phyloP scores from a whole-genome alignment of 495 filamentous ascomycete species.

The Corynascus novoguineensis region DNA sequence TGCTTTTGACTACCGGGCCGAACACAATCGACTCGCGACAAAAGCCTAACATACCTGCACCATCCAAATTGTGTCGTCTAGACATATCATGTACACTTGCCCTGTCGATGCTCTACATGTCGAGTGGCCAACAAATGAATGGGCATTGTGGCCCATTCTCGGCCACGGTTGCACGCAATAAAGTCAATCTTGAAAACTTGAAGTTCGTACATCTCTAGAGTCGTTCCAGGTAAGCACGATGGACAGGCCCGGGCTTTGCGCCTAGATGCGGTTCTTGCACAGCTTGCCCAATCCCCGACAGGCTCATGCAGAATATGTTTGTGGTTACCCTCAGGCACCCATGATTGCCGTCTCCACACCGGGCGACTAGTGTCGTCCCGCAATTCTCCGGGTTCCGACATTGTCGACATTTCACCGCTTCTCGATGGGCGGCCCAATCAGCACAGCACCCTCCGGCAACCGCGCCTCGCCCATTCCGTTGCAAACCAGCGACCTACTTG shows the following conservation, averaged over 20 bases:
- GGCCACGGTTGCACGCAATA: too few species aligned
- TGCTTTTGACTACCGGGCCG: too few species aligned
- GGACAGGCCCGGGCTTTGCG: not conserved
- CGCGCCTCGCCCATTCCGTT: not conserved
- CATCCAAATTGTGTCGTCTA: too few species aligned
- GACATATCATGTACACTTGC: too few species aligned
- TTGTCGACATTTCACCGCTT: constrained; percentile 15
- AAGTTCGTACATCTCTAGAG: too few species aligned
- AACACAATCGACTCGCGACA: too few species aligned
- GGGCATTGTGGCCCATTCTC: too few species aligned
- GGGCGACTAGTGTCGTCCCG: constrained; percentile 4
- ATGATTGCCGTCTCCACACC: constrained; percentile 6
- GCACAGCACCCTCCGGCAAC: not conserved
- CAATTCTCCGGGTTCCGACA: constrained; percentile 16
- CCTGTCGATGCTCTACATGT: too few species aligned
- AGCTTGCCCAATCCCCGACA: not conserved
- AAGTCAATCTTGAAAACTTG: too few species aligned
- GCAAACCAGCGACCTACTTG: not conserved
- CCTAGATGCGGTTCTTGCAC: not conserved
- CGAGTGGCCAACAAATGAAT: too few species aligned
- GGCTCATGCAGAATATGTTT: not conserved
- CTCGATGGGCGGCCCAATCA: constrained; percentile 1
- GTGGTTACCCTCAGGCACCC: not conserved
- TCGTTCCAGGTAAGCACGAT: not conserved
- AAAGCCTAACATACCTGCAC: too few species aligned